These are phyloP conservation scores for Tagetes erecta DNA, from an alignment of 129 eudicot genomes.

Conservation along the genomic window DNA sequence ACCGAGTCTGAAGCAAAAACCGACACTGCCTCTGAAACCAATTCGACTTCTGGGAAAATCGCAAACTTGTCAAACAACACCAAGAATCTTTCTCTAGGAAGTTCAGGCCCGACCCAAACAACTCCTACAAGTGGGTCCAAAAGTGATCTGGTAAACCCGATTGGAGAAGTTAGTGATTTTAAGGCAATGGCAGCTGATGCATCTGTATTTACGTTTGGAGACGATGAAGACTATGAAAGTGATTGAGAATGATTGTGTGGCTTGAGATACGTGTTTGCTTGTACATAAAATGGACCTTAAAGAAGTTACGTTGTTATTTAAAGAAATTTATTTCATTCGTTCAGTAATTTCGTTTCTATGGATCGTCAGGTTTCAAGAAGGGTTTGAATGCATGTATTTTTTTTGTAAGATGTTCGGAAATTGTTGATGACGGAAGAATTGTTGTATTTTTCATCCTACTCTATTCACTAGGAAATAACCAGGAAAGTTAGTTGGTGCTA, in stretches of 20 bases:
- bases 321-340: constrained; percentile 24
- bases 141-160: constrained; percentile 26
- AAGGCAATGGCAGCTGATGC: constrained; percentile 98
- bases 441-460: neutral
- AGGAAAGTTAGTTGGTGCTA: neutral
- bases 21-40: constrained; percentile 35
- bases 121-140: constrained; percentile 28
- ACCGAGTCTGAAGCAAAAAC: constrained; percentile 52
- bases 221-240: constrained; percentile 89
- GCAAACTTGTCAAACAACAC: constrained; percentile 50
- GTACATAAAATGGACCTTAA: constrained; percentile 38
- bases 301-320: constrained; percentile 7
- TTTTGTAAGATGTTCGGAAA: constrained; percentile 21
- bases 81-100: constrained; percentile 60
- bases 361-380: neutral
- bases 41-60: constrained; percentile 39
- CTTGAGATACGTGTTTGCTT: constrained; percentile 9
- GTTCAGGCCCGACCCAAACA: constrained; percentile 26
- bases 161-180: constrained; percentile 72
- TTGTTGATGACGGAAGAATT: neutral
- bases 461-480: neutral
- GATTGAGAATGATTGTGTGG: constrained; percentile 36
- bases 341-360: constrained; percentile 8
- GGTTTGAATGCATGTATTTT: neutral
- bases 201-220: constrained; percentile 90